Evolutionary conservation across 73 alveolate species (phyloP).

Genomic region (Tetrahymena elliotti): DNA sequence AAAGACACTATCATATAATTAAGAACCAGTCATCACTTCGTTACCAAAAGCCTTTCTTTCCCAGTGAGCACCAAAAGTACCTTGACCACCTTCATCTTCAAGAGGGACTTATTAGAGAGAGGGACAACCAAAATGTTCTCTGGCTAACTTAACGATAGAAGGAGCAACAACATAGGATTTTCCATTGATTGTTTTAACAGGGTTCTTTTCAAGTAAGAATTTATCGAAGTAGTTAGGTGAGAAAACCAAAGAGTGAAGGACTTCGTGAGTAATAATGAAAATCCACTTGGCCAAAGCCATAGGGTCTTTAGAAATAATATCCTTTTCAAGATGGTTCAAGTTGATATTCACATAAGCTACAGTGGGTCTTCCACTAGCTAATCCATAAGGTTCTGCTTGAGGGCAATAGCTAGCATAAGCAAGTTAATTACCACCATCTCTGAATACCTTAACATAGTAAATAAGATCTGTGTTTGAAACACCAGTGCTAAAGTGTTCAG

Average conservation of each 20-base stretch:
- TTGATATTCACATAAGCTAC: background rate
- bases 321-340: background rate
- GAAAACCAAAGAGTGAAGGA: background rate
- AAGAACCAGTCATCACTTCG: slow-evolving; percentile 38
- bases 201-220: background rate
- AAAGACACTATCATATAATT: background rate
- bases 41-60: slow-evolving; percentile 18
- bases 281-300: background rate
- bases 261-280: background rate
- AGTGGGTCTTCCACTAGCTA: background rate
- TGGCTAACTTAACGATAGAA: background rate
- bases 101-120: slow-evolving; percentile 1
- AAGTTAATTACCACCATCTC: background rate
- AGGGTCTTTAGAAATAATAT: background rate
- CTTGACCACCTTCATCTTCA: slow-evolving; percentile 40
- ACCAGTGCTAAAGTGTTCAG: background rate
- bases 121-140: background rate
- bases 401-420: background rate
- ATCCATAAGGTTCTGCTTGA: background rate
- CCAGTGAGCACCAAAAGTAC: slow-evolving; percentile 10
- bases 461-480: background rate
- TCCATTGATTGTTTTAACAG: background rate
- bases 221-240: background rate
- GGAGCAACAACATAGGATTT: background rate
- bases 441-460: background rate